Conservation (phyloP, 495 filamentous ascomycete species). For the Mytilinidion resinicola region DNA sequence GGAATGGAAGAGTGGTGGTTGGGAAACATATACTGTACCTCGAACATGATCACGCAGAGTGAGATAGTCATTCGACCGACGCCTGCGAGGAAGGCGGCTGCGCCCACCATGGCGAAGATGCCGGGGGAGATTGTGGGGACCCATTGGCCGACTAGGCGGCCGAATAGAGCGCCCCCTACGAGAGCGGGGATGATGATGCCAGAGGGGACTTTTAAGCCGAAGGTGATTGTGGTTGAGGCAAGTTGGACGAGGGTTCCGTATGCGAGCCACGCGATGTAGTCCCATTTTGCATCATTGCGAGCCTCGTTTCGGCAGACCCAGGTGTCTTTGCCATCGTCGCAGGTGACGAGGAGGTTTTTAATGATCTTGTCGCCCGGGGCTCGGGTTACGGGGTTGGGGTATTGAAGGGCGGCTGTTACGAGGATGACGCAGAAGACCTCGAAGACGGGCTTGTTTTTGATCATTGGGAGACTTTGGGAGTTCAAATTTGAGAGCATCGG, state of each 20-base stretch:
- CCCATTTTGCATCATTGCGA: neutral
- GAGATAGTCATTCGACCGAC: constrained; percentile 51
- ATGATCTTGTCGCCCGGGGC: constrained; percentile 48
- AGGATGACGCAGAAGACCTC: constrained; percentile 46
- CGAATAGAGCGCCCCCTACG: constrained; percentile 50
- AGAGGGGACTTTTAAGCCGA: constrained; percentile 50
- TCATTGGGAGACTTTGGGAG: constrained; percentile 30
- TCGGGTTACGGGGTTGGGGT: constrained; percentile 45
- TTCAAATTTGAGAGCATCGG: neutral
- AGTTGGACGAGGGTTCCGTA: constrained; percentile 48
- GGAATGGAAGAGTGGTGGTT: neutral
- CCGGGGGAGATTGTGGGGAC: constrained; percentile 43
- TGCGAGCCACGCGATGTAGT: constrained; percentile 45
- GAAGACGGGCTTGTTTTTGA: constrained; percentile 46
- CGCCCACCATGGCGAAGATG: constrained; percentile 54
- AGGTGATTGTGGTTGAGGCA: constrained; percentile 47
- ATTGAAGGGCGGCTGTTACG: constrained; percentile 45
- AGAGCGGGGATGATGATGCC: constrained; percentile 53
- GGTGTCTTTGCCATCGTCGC: constrained; percentile 25
- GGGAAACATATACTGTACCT: constrained; percentile 22
- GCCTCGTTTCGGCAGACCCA: constrained; percentile 46
- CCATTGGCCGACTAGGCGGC: constrained; percentile 46
- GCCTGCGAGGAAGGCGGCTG: constrained; percentile 49
- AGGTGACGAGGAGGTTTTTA: constrained; percentile 47
- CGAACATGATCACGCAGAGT: constrained; percentile 53